These are phyloP conservation scores for Diaporthe capsici DNA, from an alignment of 2,329 filamentous ascomycete species.

Conservation along the genomic window DNA sequence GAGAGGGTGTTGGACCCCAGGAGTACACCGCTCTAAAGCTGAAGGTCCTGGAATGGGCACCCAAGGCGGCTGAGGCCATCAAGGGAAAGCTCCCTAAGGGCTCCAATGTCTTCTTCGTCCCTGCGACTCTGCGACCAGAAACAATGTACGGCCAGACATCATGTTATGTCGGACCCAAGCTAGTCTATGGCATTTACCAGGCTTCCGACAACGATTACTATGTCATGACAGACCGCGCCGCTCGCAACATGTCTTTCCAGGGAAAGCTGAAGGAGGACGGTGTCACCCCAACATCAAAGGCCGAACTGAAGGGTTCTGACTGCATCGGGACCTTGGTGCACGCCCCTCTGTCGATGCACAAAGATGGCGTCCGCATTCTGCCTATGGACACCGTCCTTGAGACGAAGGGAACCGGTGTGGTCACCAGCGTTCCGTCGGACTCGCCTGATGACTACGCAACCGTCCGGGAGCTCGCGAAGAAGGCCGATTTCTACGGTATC, in stretches of 20 bases:
- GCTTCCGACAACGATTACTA: conserved; percentile 84
- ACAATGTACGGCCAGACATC: conserved; percentile 99
- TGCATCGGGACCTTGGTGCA: conserved; percentile 91
- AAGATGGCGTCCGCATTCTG: conserved; percentile 85
- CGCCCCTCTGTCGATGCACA: conserved; percentile 90
- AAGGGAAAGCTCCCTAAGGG: conserved; percentile 83
- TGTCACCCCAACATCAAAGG: conserved; percentile 76
- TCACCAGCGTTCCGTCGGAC: conserved; percentile 95
- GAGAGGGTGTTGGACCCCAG: conserved; percentile 53
- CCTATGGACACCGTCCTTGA: conserved; percentile 96
- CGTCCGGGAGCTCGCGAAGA: conserved; percentile 89
- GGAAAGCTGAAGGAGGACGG: conserved; percentile 85
- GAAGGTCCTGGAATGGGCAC: conserved; percentile 90
- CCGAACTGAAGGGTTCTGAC: conserved; percentile 82
- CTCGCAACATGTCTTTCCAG: conserved; percentile 96
- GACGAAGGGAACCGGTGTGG: conserved; percentile 95
- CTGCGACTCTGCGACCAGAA: conserved; percentile 93
- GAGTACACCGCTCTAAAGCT: conserved; percentile 96
- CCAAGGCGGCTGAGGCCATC: conserved; percentile 78
- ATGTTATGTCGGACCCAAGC: conserved; percentile 93
- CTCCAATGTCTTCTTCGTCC: conserved; percentile 88
- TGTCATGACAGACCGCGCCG: conserved; percentile 83
- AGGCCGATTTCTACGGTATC: conserved; percentile 96
- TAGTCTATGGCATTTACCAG: conserved; percentile 91
- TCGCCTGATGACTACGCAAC: conserved; percentile 96